These are phyloP conservation scores for Lathyrus sativus DNA, from an alignment of 306 rosid genomes.

Conservation along the genomic window DNA sequence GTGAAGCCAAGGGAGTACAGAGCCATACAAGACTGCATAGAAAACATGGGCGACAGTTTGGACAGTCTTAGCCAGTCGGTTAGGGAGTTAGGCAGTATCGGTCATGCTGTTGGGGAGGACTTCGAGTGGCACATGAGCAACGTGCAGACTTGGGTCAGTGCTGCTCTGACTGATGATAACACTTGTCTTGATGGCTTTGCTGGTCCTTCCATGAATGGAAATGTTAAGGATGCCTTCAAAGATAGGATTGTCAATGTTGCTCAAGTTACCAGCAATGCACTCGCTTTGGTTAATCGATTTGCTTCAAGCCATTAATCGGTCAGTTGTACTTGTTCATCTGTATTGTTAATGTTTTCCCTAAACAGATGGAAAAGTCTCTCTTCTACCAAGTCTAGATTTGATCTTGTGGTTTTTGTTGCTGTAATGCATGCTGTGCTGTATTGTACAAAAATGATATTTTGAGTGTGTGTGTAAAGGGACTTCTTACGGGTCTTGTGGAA, in stretches of 20 bases:
- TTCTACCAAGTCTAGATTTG: background rate
- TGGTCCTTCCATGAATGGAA: slow-evolving; percentile 50
- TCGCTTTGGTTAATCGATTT: slow-evolving; percentile 73
- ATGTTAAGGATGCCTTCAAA: slow-evolving; percentile 48
- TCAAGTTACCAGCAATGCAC: slow-evolving; percentile 81
- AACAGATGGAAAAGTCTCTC: background rate
- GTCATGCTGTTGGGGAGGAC: slow-evolving; percentile 51
- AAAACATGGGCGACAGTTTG: slow-evolving; percentile 66
- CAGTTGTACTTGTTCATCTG: background rate
- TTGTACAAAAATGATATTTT: background rate
- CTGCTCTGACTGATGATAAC: slow-evolving; percentile 71
- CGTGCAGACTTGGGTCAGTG: slow-evolving; percentile 88
- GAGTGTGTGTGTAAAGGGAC: slow-evolving; percentile 19
- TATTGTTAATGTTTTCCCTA: background rate
- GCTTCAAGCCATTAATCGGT: slow-evolving; percentile 44
- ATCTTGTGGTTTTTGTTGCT: background rate
- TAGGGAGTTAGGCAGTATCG: slow-evolving; percentile 54
- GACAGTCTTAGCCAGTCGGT: slow-evolving; percentile 61
- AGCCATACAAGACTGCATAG: slow-evolving; percentile 76
- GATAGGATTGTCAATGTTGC: slow-evolving; percentile 54
- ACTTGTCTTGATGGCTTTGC: slow-evolving; percentile 79
- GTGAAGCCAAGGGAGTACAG: slow-evolving; percentile 51
- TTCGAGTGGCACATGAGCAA: slow-evolving; percentile 78
- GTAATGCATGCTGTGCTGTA: background rate
- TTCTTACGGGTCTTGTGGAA: background rate